A percentile compares a stretch with the other conserved stretches of the same genome.
Evolutionary conservation across 2,329 filamentous ascomycete genomes (phyloP).

Genomic region (Monilinia polystroma): DNA sequence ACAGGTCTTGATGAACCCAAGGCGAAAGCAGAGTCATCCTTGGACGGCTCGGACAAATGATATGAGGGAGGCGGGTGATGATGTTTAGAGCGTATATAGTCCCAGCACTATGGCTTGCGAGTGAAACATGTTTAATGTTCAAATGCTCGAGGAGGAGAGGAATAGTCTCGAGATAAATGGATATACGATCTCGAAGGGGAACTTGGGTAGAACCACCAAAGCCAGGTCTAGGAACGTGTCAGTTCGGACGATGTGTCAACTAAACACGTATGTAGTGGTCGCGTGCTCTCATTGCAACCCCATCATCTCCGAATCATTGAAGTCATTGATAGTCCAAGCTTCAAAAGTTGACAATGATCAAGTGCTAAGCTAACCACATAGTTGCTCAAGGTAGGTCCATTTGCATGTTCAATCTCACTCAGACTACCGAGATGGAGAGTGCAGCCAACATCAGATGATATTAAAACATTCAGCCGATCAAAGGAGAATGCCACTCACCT

Average conservation of each 20-base stretch:
- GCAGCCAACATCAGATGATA: not conserved
- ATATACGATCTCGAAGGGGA: slow-evolving; percentile 40
- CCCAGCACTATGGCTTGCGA: slow-evolving; percentile 45
- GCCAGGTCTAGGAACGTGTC: slow-evolving; percentile 42
- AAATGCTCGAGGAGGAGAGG: slow-evolving; percentile 43
- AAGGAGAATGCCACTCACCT: slow-evolving; percentile 37
- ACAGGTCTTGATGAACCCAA: slow-evolving; percentile 44
- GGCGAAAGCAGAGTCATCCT: slow-evolving; percentile 35
- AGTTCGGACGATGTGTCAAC: not conserved
- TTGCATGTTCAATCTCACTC: not conserved
- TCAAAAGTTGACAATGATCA: not conserved
- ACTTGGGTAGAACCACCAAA: slow-evolving; percentile 47
- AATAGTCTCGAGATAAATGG: slow-evolving; percentile 45
- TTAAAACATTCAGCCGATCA: not conserved
- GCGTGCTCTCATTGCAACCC: not conserved
- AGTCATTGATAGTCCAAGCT: not conserved
- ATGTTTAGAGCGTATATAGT: slow-evolving; percentile 47
- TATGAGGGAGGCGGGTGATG: slow-evolving; percentile 39
- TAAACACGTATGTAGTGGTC: not conserved
- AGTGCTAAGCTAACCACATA: not conserved
- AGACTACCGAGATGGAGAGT: not conserved
- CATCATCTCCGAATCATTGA: not conserved
- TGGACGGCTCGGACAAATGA: slow-evolving; percentile 35
- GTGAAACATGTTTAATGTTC: slow-evolving; percentile 40
- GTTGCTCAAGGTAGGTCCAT: not conserved